These are phyloP conservation scores for Irpex lacteus DNA, from an alignment of 1,284 basidiomycete species.

Conservation along the genomic window DNA sequence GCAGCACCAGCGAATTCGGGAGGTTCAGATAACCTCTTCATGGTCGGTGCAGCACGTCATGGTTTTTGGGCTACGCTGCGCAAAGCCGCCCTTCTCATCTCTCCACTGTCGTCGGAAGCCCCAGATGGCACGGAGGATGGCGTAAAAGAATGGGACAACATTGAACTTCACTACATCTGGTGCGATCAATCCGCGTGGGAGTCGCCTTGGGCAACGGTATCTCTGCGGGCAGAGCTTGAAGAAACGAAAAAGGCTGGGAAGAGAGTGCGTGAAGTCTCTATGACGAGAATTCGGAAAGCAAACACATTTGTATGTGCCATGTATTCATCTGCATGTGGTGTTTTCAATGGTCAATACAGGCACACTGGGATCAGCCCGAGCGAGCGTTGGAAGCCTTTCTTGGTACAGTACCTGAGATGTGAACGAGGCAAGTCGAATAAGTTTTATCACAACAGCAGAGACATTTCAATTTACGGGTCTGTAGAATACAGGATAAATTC, in stretches of 20 bases:
- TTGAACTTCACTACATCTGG: conserved; percentile 21
- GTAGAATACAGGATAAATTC: no score
- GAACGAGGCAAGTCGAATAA: background rate
- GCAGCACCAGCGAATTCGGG: conserved; percentile 15
- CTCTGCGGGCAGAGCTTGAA: conserved; percentile 15
- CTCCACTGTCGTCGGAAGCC: background rate
- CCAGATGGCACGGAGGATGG: background rate
- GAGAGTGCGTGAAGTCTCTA: conserved; percentile 10
- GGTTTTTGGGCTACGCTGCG: conserved; percentile 15
- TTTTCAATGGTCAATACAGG: background rate
- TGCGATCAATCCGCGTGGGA: conserved; percentile 22
- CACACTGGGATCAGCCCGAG: background rate
- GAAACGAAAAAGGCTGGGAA: conserved; percentile 13
- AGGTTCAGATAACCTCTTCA: conserved; percentile 19
- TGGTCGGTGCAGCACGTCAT: conserved; percentile 11
- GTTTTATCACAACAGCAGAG: background rate
- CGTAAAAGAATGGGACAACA: conserved; percentile 7
- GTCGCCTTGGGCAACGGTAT: conserved; percentile 16
- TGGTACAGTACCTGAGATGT: background rate
- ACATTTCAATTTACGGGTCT: background rate
- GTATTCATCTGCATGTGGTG: background rate
- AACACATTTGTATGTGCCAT: conserved; percentile 23
- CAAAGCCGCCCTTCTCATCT: conserved; percentile 11
- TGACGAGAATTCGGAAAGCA: conserved; percentile 17
- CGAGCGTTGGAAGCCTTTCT: background rate